Base-by-base conservation (phyloP, 495 filamentous ascomycete genomes). In the Pyrenula massariospora region DNA sequence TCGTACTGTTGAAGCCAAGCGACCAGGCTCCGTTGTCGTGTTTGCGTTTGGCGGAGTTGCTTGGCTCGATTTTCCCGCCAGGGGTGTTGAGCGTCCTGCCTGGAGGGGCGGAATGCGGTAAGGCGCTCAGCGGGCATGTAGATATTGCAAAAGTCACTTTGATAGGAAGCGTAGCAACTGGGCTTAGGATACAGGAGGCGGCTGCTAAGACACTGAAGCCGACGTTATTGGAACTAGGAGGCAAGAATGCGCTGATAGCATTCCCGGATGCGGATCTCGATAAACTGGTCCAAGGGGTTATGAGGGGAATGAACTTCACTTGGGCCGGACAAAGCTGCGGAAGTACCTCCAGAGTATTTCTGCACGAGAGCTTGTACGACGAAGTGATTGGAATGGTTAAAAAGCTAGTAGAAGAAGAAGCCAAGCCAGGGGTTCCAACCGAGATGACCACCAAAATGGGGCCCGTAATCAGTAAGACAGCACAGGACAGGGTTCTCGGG, bases 281-380 rank as follows among this genome's bases (percentile, higher is more conserved):
- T 64, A 87, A 95, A 66, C 90, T 93, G 58, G 91, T 97, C 73
- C 88, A 85, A 19, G 96, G 92, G 93, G 88, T 92, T 70, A 97
- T 96, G 85, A 95, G 92, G 57, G 92, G 92, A 69, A 96, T 97
- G 68, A 96, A 89, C 86, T 97, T 79, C 80, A 97, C 96, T 82
- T 92, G 96, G 31, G 31, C 31, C 77, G 92, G 92, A 67, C 93
- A 97, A 74, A 90, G 86, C 84, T 97, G 92, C 86, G 96, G 91
- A 67, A 93, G 93, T 61, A 93, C 93, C 62, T 95, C 91, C 56
- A 88, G 92, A 66, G 79, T 97, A 69, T 95, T 95, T 73, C 93
- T 97, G 57, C 92, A 97, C 71, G 91, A 95, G 68, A 84, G 80
- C 55, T 89, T 97, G 73, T 92, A 97, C 75, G 92, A 96, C 76